Conservation (phyloP, 1,284 basidiomycete genomes). For the Trichosporon coremiiforme region DNA sequence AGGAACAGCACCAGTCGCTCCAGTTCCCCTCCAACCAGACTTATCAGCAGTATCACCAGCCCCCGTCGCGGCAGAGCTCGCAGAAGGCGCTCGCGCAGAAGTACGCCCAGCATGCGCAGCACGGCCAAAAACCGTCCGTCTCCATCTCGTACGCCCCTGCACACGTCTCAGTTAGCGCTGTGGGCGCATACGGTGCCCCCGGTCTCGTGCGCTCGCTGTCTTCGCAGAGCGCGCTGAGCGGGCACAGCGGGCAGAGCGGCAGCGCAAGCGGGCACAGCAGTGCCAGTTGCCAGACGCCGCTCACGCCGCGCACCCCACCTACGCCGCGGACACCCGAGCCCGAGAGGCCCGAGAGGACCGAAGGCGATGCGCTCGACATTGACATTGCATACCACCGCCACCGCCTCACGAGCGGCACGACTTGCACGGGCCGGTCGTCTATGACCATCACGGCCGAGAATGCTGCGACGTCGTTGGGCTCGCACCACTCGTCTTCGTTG, state of each 20-base stretch:
- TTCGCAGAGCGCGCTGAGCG: too few relatives aligned
- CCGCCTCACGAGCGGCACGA: slow-evolving; percentile 20
- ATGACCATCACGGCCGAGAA: slow-evolving; percentile 12
- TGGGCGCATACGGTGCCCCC: too few relatives aligned
- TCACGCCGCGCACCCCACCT: too few relatives aligned
- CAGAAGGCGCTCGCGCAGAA: background rate
- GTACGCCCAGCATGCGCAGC: background rate
- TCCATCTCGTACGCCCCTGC: too few relatives aligned
- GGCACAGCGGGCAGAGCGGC: too few relatives aligned
- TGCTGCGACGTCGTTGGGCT: too few relatives aligned
- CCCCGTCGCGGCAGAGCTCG: background rate
- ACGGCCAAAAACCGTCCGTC: background rate
- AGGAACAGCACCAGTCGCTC: background rate
- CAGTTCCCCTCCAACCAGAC: background rate
- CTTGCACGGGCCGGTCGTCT: slow-evolving; percentile 12
- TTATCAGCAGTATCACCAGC: slow-evolving; percentile 5
- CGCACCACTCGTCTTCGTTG: too few relatives aligned
- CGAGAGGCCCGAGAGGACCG: background rate
- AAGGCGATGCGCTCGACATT: background rate
- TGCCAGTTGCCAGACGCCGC: too few relatives aligned
- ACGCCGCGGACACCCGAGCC: background rate
- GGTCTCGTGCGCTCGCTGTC: background rate
- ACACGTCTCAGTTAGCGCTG: too few relatives aligned
- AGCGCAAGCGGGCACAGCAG: too few relatives aligned
- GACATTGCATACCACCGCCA: slow-evolving; percentile 22